These are phyloP conservation scores for Solanum hybrid DNA, from an alignment of 305 asterid genomes.

Conservation along the genomic window DNA sequence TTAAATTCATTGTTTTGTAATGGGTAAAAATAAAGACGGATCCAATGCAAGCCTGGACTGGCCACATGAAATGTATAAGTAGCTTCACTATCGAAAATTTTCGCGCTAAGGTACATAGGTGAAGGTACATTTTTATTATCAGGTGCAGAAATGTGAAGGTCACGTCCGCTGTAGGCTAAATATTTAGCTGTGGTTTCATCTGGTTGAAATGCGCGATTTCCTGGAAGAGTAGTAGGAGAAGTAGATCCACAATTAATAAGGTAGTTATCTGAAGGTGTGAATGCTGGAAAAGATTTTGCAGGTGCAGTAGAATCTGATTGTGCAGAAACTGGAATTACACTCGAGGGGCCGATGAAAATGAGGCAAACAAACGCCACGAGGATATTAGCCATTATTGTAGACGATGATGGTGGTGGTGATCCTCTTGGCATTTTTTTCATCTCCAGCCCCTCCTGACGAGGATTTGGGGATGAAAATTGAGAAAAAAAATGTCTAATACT, in stretches of 20 bases:
- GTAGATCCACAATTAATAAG: slow-evolving; percentile 27
- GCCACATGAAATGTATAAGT: slow-evolving; percentile 58
- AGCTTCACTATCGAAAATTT: slow-evolving; percentile 41
- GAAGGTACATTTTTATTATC: slow-evolving; percentile 22
- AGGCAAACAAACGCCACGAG: slow-evolving; percentile 43
- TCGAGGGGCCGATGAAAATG: slow-evolving; percentile 5
- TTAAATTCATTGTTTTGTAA: slow-evolving; percentile 32
- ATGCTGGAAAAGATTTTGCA: slow-evolving; percentile 10
- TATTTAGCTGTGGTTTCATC: slow-evolving; percentile 12
- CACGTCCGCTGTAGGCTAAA: slow-evolving; percentile 9
- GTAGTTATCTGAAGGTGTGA: slow-evolving; percentile 24
- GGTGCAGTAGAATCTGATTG: slow-evolving; percentile 1
- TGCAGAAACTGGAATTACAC: slow-evolving; percentile 1
- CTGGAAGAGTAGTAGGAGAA: slow-evolving; percentile 18
- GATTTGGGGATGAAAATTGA: slow-evolving; percentile 16
- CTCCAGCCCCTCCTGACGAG: slow-evolving; percentile 49
- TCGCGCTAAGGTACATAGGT: slow-evolving; percentile 49
- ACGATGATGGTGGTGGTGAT: neutral
- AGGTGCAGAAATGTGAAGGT: slow-evolving; percentile 17
- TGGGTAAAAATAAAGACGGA: slow-evolving; percentile 70
- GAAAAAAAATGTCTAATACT: neutral
- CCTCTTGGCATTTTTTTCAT: slow-evolving; percentile 40
- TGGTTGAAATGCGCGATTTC: slow-evolving; percentile 14
- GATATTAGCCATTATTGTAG: slow-evolving; percentile 18
- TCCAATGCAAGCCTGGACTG: slow-evolving; percentile 92